phyloP scores from a whole-genome alignment of 495 filamentous ascomycete species.

The Friedmanniomyces endolithicus region DNA sequence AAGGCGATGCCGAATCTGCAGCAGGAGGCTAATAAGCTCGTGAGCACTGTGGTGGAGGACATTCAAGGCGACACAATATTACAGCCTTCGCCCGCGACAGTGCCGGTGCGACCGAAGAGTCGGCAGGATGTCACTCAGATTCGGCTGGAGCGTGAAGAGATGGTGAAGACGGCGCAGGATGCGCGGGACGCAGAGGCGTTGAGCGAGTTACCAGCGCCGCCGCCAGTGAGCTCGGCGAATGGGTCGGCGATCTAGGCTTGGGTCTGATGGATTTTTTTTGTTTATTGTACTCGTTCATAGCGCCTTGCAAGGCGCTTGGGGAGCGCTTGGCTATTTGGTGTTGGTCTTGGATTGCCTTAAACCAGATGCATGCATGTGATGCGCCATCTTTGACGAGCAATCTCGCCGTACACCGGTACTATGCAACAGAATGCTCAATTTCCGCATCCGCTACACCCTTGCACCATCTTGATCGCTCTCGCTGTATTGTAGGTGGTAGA shows the following conservation, averaged over 20 bases:
- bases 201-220: not conserved
- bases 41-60: slow-evolving; percentile 12
- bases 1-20: slow-evolving; percentile 30
- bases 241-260: not conserved
- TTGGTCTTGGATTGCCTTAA: too few species aligned
- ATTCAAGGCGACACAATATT: not conserved
- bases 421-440: too few species aligned
- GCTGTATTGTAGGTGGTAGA: too few species aligned
- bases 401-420: too few species aligned
- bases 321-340: not conserved
- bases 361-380: too few species aligned
- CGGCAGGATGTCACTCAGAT: not conserved
- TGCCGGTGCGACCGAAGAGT: not conserved
- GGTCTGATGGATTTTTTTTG: not conserved
- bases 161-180: not conserved
- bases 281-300: not conserved
- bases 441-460: too few species aligned
- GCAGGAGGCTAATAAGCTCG: slow-evolving; percentile 29
- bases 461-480: too few species aligned
- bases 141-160: slow-evolving; percentile 1
- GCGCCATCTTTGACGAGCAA: too few species aligned
- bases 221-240: not conserved
- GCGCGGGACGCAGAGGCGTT: not conserved
- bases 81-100: not conserved
- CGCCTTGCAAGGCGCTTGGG: not conserved